Evolutionary conservation across 1,284 basidiomycete species (phyloP).

Genomic region (Austroboletus novae-zelandiae): DNA sequence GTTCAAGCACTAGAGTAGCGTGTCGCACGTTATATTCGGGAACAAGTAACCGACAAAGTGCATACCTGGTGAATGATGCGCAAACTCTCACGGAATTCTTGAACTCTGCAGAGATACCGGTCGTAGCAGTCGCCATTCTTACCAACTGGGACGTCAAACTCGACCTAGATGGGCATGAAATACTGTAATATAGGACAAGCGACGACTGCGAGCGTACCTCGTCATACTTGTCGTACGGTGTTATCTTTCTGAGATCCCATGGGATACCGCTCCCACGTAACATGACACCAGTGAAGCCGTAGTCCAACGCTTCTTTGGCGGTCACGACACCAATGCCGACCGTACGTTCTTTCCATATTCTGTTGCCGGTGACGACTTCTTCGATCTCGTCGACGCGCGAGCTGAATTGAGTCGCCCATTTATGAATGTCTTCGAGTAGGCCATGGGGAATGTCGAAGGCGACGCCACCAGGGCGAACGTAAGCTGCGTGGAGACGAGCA

Average conservation of each 20-base stretch:
- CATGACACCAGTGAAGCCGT: slow-evolving; percentile 97
- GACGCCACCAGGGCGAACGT: slow-evolving; percentile 96
- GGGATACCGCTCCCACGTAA: slow-evolving; percentile 90
- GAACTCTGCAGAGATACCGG: slow-evolving; percentile 93
- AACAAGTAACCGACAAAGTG: background rate
- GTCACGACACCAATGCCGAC: slow-evolving; percentile 90
- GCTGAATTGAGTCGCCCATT: slow-evolving; percentile 95
- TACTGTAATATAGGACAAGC: background rate
- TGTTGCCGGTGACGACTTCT: slow-evolving; percentile 96
- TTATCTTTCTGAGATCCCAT: slow-evolving; percentile 93
- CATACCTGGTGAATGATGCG: slow-evolving; percentile 81
- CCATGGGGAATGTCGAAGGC: slow-evolving; percentile 98
- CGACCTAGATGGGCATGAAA: slow-evolving; percentile 56
- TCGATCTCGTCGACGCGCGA: slow-evolving; percentile 96
- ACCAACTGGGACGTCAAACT: slow-evolving; percentile 96
- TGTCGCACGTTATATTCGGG: background rate
- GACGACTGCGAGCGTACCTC: slow-evolving; percentile 47
- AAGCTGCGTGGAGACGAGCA: slow-evolving; percentile 96
- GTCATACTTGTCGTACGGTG: slow-evolving; percentile 96
- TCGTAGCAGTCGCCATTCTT: slow-evolving; percentile 98
- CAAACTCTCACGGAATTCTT: slow-evolving; percentile 96
- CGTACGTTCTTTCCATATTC: slow-evolving; percentile 97
- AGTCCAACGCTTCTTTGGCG: slow-evolving; percentile 90
- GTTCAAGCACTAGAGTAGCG: slow-evolving; percentile 73
- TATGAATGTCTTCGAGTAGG: slow-evolving; percentile 94